Conservation (phyloP, 257 asterid species). For the Euphrasia confusa region DNA sequence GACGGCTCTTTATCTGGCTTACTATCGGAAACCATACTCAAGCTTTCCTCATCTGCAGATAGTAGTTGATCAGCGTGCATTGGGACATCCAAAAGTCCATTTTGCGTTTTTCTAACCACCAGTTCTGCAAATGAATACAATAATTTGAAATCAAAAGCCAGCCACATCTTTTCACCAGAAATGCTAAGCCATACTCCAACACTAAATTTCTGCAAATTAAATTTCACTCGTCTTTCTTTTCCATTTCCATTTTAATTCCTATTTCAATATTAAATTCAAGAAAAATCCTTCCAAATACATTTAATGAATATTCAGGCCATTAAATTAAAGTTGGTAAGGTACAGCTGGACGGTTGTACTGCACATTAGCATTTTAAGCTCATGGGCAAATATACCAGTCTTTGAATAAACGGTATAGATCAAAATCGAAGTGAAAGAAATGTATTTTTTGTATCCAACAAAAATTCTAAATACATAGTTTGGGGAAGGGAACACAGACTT, state of each 20-base stretch:
- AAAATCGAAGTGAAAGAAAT: not conserved
- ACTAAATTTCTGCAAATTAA: conserved; percentile 1
- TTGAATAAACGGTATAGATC: not conserved
- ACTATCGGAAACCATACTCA: conserved; percentile 32
- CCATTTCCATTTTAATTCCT: not conserved
- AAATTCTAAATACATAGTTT: not conserved
- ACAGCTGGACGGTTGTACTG: conserved; percentile 13
- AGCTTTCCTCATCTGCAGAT: conserved; percentile 31
- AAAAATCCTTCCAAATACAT: conserved; percentile 1
- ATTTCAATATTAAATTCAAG: conserved; percentile 9
- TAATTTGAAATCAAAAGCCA: conserved; percentile 11
- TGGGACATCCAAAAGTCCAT: conserved; percentile 37
- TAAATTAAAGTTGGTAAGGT: not conserved
- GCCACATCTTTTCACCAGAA: not conserved
- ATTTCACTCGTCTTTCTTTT: not conserved
- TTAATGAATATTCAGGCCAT: not conserved
- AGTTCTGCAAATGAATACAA: conserved; percentile 37
- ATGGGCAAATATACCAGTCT: not conserved
- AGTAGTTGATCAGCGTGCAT: conserved; percentile 37
- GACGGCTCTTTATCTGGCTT: conserved; percentile 47
- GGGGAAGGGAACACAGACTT: conserved; percentile 1
- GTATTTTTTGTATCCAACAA: conserved; percentile 1
- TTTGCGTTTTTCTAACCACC: conserved; percentile 34
- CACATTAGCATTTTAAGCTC: conserved; percentile 14
- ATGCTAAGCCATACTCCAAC: not conserved